phyloP scores from a whole-genome alignment of 139 green algal species.

The Chlorella ohadii region DNA sequence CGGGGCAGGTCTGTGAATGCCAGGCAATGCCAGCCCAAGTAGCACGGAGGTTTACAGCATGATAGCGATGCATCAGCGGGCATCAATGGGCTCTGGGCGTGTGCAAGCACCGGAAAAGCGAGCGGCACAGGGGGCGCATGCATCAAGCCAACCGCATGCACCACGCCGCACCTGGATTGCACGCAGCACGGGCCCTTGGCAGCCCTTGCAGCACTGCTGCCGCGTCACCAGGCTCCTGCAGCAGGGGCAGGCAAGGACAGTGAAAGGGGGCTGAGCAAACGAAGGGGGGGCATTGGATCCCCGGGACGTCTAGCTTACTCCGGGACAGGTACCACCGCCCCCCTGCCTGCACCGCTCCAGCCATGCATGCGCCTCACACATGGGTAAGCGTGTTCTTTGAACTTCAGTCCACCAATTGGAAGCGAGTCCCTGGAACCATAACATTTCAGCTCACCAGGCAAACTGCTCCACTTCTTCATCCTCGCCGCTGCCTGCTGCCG shows the following conservation, averaged over 20 bases:
- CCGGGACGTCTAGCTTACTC: too few relatives aligned
- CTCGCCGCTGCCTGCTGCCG: neutral
- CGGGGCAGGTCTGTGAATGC: too few relatives aligned
- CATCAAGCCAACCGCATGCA: neutral
- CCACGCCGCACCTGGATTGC: slow-evolving; percentile 51
- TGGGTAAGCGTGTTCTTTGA: too few relatives aligned
- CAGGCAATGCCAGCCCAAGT: neutral
- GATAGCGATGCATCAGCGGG: too few relatives aligned
- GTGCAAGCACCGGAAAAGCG: too few relatives aligned
- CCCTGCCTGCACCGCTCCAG: neutral
- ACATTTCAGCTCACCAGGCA: neutral
- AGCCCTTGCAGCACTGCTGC: slow-evolving; percentile 56
- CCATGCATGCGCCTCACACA: too few relatives aligned
- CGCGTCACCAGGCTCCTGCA: slow-evolving; percentile 49
- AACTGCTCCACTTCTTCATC: neutral
- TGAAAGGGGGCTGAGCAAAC: neutral
- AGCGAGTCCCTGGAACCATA: too few relatives aligned
- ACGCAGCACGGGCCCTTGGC: slow-evolving; percentile 63
- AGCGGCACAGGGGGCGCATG: too few relatives aligned
- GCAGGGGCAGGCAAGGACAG: neutral
- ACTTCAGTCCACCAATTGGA: too few relatives aligned
- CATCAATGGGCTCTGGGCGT: too few relatives aligned
- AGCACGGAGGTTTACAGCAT: neutral
- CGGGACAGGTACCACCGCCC: neutral
- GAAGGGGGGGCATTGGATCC: neutral